Conservation (phyloP, 2,329 filamentous ascomycete genomes). For the Epichloe sp. region DNA sequence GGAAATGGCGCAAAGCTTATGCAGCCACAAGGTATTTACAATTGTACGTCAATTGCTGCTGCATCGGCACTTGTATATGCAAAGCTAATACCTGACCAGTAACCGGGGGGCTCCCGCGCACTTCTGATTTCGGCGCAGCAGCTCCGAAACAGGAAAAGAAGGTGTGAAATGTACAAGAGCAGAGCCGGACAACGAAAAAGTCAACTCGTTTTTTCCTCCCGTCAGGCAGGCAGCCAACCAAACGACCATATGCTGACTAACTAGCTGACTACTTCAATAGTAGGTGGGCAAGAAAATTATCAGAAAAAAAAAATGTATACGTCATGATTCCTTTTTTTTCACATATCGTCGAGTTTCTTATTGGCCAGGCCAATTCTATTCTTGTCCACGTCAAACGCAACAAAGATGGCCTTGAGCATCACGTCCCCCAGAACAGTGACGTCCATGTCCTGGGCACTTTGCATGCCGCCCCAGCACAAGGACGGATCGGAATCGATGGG, state of each 20-base stretch:
- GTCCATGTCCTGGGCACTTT: slow-evolving; percentile 33
- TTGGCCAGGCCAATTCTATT: slow-evolving; percentile 29
- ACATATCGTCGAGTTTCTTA: slow-evolving; percentile 22
- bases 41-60: not conserved
- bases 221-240: too few relatives aligned
- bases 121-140: not conserved
- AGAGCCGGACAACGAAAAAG: not conserved
- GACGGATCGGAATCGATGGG: slow-evolving; percentile 32
- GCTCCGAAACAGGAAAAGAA: not conserved
- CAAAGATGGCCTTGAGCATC: slow-evolving; percentile 66
- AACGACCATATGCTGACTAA: too few relatives aligned
- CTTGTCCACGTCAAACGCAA: slow-evolving; percentile 49
- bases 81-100: not conserved
- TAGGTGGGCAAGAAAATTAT: not conserved
- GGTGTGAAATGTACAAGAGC: not conserved
- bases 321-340: not conserved
- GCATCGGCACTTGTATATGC: not conserved
- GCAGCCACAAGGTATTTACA: not conserved
- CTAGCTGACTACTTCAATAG: too few relatives aligned
- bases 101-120: not conserved
- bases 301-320: not conserved
- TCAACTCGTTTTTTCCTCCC: too few relatives aligned
- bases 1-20: not conserved
- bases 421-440: slow-evolving; percentile 64
- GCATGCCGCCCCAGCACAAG: slow-evolving; percentile 65